Evolutionary conservation across 768 basidiomycete species (phyloP), one percentile per base, ranked within the genome.

Genomic region (Rhizopogon roseolus): DNA sequence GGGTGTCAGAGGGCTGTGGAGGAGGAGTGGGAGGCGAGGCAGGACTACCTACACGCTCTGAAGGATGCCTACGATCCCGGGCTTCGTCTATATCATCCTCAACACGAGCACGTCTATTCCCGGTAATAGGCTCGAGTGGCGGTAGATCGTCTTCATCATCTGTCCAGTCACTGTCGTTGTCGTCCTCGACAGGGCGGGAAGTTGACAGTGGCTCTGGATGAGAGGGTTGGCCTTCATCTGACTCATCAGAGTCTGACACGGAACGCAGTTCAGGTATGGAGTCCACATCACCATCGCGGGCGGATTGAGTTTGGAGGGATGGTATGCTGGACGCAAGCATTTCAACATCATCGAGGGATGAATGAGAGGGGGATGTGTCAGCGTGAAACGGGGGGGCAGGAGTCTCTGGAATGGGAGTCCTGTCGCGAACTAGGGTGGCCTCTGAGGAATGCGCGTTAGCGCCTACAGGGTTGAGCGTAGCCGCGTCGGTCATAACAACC

Each of bases 41-140:
- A 46, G 60, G 65, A 42, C 63, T 70, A 71, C 69, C 51, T 50
- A 72, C 66, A 48, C 85, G 80, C 64, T 86, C 78, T 19, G 82
- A 83, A 16, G 86, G 84, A 61, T 86, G 84, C 53, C 85, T 76
- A 53, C 79, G 75, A 61, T 86, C 81, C 38, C 84, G 69, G 11
- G 81, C 82, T 6, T 77, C 75, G 57, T 87, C 84, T 6, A 75
- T 75, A 52, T 86, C 84, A 51, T 83, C 80, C 2, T 86, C 82
- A 3, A 85, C 81, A 41, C 84, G 70, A 16, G 78, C 73, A 22
- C 84, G 83, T 41, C 84, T 70, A 45, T 64, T 75, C 13, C 70
- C 62, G 5, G 64, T 43, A 16, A 66, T 63, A 16, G 71, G 67
- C 55, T 68, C 68, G 8, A 71, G 56, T 6, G 64, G 54, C 0